Conservation (phyloP, 257 asterid species). For the Solanum acaule region DNA sequence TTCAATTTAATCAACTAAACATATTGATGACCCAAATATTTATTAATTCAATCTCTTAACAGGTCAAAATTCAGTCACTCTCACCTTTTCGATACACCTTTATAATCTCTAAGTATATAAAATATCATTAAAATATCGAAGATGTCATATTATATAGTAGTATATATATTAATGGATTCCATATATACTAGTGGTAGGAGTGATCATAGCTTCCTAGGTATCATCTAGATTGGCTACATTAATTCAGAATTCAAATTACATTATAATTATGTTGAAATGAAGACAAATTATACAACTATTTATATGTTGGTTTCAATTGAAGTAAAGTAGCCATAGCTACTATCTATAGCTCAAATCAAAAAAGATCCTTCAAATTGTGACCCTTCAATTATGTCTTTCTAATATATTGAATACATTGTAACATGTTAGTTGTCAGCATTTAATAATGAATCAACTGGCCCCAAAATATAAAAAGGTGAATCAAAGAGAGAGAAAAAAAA, state of each 20-base stretch:
- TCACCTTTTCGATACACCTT: background rate
- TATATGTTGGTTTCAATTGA: background rate
- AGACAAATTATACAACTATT: background rate
- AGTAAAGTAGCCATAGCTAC: background rate
- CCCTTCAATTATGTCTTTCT: background rate
- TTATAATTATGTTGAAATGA: background rate
- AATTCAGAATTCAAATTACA: background rate
- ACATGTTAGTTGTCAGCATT: background rate
- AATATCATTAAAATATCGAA: background rate
- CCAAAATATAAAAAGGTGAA: background rate
- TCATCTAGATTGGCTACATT: background rate
- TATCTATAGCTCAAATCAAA: background rate
- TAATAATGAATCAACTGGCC: background rate
- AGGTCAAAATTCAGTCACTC: background rate
- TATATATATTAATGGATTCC: no score
- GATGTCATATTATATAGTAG: background rate
- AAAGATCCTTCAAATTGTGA: background rate
- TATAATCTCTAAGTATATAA: background rate
- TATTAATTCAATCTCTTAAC: background rate
- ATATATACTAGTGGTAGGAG: background rate
- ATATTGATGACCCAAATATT: background rate
- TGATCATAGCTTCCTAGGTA: background rate
- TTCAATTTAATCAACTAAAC: background rate
- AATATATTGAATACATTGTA: background rate
- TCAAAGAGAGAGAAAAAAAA: background rate